These are phyloP conservation scores for Pyrenula massariospora DNA, from an alignment of 495 filamentous ascomycete species.

Conservation along the genomic window DNA sequence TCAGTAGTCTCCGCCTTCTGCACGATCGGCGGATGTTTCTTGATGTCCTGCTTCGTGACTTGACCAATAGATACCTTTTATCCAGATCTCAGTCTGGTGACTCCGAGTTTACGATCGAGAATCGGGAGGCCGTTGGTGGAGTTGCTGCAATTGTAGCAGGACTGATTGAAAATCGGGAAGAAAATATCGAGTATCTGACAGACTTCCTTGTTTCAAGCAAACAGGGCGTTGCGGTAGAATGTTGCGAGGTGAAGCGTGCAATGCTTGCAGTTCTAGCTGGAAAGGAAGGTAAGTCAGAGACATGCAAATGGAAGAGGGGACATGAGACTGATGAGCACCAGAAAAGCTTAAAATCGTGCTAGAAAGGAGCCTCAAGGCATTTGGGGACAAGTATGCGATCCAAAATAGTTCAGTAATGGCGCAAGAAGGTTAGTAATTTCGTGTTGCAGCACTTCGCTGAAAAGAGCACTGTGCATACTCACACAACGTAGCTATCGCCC, in stretches of 20 bases:
- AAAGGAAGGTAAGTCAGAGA: slow-evolving; percentile 30
- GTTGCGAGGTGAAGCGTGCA: slow-evolving; percentile 53
- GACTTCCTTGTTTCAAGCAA: slow-evolving; percentile 50
- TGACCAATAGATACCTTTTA: slow-evolving; percentile 43
- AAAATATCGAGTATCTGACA: slow-evolving; percentile 36
- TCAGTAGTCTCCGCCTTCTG: slow-evolving; percentile 34
- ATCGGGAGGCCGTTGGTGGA: slow-evolving; percentile 15
- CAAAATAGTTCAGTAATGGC: slow-evolving; percentile 68
- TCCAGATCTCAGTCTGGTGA: neutral
- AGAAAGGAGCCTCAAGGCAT: slow-evolving; percentile 55
- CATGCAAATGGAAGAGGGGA: neutral
- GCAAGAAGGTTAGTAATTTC: slow-evolving; percentile 62
- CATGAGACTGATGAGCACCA: slow-evolving; percentile 16
- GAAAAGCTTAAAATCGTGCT: slow-evolving; percentile 45
- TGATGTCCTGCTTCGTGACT: slow-evolving; percentile 42
- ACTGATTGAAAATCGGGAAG: slow-evolving; percentile 18
- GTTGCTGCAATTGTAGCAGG: slow-evolving; percentile 28
- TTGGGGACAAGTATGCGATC: slow-evolving; percentile 79
- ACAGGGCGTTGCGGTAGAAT: slow-evolving; percentile 49
- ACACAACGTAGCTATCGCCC: slow-evolving; percentile 52
- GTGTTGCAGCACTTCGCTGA: neutral
- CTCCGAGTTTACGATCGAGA: neutral
- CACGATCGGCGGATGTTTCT: slow-evolving; percentile 46
- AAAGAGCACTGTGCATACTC: neutral
- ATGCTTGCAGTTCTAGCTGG: slow-evolving; percentile 47